Base-by-base conservation (phyloP, 2,329 filamentous ascomycete species). In the Xylaria sp. region DNA sequence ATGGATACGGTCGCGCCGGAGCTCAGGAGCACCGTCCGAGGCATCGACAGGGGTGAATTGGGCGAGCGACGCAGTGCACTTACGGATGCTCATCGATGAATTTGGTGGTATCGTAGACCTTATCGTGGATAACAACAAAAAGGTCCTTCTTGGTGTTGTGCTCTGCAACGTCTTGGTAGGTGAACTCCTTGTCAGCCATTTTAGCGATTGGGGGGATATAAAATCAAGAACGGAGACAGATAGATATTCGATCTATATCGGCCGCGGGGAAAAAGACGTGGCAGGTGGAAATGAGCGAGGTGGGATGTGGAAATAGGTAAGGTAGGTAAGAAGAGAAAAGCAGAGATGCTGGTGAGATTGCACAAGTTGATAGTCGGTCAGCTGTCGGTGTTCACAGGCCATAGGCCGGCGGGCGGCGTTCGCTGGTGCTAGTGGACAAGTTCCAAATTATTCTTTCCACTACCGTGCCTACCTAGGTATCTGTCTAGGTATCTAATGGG, bases 31-130 rank as follows among this genome's bases (percentile, higher is more conserved):
- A 55, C 47, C 61, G 42, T 12, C 21, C 9, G 24, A 45, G 45
- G 14, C 24, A n/a, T 24, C 42, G 30, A 39, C 27, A 17, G 48
- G 55, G 71, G 66, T 9, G 19, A 50, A 67, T 64, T 30, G 62
- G 32, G 64, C 9, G 42, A 55, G 64, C 9, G 42, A 55, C 34
- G 32, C 14, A 34, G 21, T 53, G 21, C 57, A 88, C 88, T 84
- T 85, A 91, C 89, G 96, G 96, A 82, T 99, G 96, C 90, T 99
- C 96, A 80, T 98, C 95, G 75, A 98, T 86, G 83, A 99, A 99
- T 82, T 90, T 92, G 78, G 90, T 88, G 80, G 86, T 83, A 82
- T 98, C 89, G 89, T 98, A 99, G 85, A 99, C 90, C 86, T 97
- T 97, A 83, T 97, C 94, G 85, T 98, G 93, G 77, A 99, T 89